Evolutionary conservation across 148 eudicot genomes (phyloP), one percentile per base, ranked within the genome.

Genomic region (Camellia japonica): DNA sequence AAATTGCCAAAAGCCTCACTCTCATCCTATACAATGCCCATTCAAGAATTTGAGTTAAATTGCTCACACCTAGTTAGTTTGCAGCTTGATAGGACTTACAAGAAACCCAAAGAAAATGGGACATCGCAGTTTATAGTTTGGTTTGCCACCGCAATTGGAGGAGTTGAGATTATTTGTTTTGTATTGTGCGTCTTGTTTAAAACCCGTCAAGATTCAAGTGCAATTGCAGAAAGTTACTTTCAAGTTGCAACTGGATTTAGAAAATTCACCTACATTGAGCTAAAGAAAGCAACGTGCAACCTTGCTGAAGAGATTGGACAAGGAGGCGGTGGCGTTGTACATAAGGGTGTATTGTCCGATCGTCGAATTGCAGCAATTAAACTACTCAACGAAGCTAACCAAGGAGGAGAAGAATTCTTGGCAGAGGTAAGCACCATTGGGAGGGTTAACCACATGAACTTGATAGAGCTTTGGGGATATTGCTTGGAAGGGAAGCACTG

Each of bases 201-300:
- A 63, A 55, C 55, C 7, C 76, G 13, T 4, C 43, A 38, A 2
- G 65, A 7, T 10, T 68, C 68, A 0, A 42, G 15, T 61, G 58
- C 41, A 41, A 49, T 1, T 1, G 20, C 19, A 18, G 68, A 76
- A 42, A 77, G 54, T 16, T 87, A 85, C 74, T 44, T 66, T 54
- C 58, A 59, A 62, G 81, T 80, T 12, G 60, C 82, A 18, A 62
- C 75, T 19, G 77, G 80, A 41, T 90, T 86, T 83, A 84, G 68
- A 73, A 86, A 73, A 56, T 90, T 84, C 68, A 64, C 80, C 6
- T 86, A 77, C 55, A 47, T 56, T 6, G 91, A 90, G 56, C 74
- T 88, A 5, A 82, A 80, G 69, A 81, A 69, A 68, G 85, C 83
- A 5, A 80, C 91, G 0, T 12, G 8, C 4, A 76, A 80, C n/a